Conservation (phyloP, 2,329 filamentous ascomycete species). For the Elsinoe necatrix region DNA sequence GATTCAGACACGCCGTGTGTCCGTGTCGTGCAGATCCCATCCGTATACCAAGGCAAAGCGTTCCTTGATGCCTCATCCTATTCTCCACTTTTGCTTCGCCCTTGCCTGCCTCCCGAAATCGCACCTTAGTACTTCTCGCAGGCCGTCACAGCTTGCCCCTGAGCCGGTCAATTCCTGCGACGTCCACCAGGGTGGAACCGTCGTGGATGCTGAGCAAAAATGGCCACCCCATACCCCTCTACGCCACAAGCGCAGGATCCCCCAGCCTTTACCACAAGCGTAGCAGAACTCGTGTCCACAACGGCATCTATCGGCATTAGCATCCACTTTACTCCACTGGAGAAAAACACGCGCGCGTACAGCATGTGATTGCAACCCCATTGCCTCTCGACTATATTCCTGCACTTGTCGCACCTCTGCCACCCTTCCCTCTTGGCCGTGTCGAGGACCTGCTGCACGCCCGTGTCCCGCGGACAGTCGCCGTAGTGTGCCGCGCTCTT, state of each 20-base stretch:
- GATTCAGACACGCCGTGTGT: too few species aligned
- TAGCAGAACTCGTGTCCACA: neutral
- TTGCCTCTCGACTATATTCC: slow-evolving; percentile 40
- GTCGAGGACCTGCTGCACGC: slow-evolving; percentile 29
- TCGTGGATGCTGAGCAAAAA: neutral
- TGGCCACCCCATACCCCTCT: neutral
- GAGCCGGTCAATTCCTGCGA: too few species aligned
- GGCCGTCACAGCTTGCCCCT: too few species aligned
- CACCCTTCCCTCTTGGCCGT: slow-evolving; percentile 40
- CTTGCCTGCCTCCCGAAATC: too few species aligned
- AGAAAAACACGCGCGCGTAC: slow-evolving; percentile 38
- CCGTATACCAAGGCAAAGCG: too few species aligned
- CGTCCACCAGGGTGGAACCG: too few species aligned
- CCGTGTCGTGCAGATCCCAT: too few species aligned
- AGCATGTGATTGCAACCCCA: slow-evolving; percentile 50
- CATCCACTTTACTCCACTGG: neutral
- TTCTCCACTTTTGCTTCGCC: too few species aligned
- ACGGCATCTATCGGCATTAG: neutral
- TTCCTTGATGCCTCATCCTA: too few species aligned
- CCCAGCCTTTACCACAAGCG: neutral
- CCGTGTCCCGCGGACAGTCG: slow-evolving; percentile 16
- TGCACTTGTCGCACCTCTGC: slow-evolving; percentile 44
- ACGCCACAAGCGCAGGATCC: neutral
- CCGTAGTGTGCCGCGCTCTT: slow-evolving; percentile 28
- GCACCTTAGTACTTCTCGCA: too few species aligned